Percentiles rank a stretch among this genome's conserved stretches.
Evolutionary conservation across 306 rosid species (phyloP).

Genomic region (Acmispon strigosus): DNA sequence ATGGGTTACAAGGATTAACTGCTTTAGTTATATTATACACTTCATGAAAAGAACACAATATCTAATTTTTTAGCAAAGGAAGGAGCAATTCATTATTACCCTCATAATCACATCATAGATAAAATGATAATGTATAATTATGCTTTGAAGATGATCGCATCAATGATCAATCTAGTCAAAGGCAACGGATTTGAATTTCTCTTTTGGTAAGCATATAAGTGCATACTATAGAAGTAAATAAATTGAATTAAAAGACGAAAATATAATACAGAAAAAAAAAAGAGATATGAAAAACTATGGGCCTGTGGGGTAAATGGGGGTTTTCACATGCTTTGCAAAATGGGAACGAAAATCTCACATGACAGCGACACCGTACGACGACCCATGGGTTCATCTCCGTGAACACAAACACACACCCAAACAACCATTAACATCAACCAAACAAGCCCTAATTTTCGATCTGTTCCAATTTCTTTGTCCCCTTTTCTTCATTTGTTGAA

Average conservation of each 20-base stretch:
- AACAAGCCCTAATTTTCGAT: conserved; percentile 59
- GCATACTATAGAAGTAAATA: too few relatives aligned
- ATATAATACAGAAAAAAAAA: neutral
- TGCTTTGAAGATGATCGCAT: neutral
- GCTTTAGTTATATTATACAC: too few relatives aligned
- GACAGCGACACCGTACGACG: conserved; percentile 63
- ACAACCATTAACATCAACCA: conserved; percentile 25
- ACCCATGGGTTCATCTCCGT: conserved; percentile 48
- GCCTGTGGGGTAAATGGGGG: conserved; percentile 23
- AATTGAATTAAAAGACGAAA: neutral
- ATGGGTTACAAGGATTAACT: too few relatives aligned
- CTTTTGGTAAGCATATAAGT: too few relatives aligned
- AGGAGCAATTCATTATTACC: too few relatives aligned
- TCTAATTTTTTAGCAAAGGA: too few relatives aligned
- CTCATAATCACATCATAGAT: too few relatives aligned
- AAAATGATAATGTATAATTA: neutral
- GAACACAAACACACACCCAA: conserved; percentile 26
- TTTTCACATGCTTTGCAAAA: conserved; percentile 17
- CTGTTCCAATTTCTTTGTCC: conserved; percentile 17
- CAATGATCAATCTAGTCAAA: too few relatives aligned
- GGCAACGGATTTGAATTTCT: too few relatives aligned
- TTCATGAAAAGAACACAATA: too few relatives aligned
- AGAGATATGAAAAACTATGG: conserved; percentile 4
- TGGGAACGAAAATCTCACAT: conserved; percentile 29
- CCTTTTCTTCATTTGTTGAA: conserved; percentile 17